Evolutionary conservation across 345 rosid species (phyloP), one percentile per base, ranked within the genome.

Genomic region (Boechera divaricarpa): DNA sequence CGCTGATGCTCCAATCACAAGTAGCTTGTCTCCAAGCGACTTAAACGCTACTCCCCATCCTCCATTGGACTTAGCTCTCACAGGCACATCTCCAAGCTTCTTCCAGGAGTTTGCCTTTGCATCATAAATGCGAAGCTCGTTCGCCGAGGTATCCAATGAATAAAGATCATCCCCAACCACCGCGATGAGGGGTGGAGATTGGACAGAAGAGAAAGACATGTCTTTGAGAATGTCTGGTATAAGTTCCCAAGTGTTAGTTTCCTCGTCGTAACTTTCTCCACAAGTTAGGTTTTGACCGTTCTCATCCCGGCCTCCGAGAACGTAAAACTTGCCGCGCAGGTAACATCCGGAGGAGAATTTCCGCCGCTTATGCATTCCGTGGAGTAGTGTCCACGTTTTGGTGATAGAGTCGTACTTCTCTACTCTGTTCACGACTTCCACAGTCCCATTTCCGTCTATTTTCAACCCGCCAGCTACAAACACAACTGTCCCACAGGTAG

Each of bases 31-130:
- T 8, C 96, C 98, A 21, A 94, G 84, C 4, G 97, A 90, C 86
- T 89, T 94, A 84, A 94, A 94, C 5, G 98, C 98, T 7, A 94
- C 88, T 0, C 97, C 98, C 98, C 98, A 91, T 53, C 98, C 98
- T 72, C 70, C 76, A 70, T 75, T 80, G 49, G 84, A 80, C 79
- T 85, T 91, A 1, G 97, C 97, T 64, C 91, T 81, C 42, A 94
- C 93, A 0, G 98, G 98, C 29, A 86, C 97, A 7, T 54, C 72
- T 44, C 97, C 98, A 32, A 91, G 74, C 28, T 80, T 87, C 81
- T 82, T 91, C 98, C 98, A 94, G 33, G 82, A 65, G 60, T 86
- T 94, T 85, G 63, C 73, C 15, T 57, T 79, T 80, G 87, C 85
- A 52, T 86, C 56, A 63, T 91, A 94, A 60, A 91, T 83, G 45